phyloP scores from a whole-genome alignment of 345 rosid genomes.

The Bruguiera parviflora region DNA sequence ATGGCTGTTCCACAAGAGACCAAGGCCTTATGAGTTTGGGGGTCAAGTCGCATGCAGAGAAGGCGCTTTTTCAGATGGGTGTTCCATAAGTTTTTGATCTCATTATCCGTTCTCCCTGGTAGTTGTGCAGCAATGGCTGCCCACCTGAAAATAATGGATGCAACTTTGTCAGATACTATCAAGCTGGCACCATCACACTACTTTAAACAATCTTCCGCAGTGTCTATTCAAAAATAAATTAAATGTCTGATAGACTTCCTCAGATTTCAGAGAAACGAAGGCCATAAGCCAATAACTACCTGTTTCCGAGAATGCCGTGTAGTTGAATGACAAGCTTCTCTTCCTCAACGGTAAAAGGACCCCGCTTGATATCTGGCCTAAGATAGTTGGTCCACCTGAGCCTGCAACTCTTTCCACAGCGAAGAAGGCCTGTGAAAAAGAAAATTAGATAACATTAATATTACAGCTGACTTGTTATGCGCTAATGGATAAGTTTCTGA shows the following conservation, averaged over 20 bases:
- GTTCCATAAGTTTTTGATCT: slow-evolving; percentile 98
- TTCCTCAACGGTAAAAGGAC: slow-evolving; percentile 86
- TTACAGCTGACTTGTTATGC: too few species aligned
- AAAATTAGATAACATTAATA: background rate
- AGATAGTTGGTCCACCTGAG: slow-evolving; percentile 97
- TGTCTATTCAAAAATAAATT: too few species aligned
- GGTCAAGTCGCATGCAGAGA: slow-evolving; percentile 76
- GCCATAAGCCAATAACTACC: slow-evolving; percentile 31
- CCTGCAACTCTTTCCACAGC: slow-evolving; percentile 97
- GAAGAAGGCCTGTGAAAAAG: slow-evolving; percentile 58
- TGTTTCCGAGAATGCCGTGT: slow-evolving; percentile 95
- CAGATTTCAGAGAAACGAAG: background rate
- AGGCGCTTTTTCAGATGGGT: slow-evolving; percentile 92
- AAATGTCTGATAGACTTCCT: too few species aligned
- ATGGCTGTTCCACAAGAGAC: slow-evolving; percentile 33
- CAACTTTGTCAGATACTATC: background rate
- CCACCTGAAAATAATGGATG: slow-evolving; percentile 52
- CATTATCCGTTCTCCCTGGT: slow-evolving; percentile 96
- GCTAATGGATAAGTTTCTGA: too few species aligned
- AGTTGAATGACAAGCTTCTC: slow-evolving; percentile 94
- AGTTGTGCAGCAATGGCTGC: slow-evolving; percentile 95
- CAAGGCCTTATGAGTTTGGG: slow-evolving; percentile 77
- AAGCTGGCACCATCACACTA: too few species aligned
- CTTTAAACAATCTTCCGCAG: too few species aligned
- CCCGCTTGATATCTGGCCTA: slow-evolving; percentile 90